These are phyloP conservation scores for Skeletonema potamos DNA, from an alignment of 108 stramenopile genomes.

Conservation along the genomic window DNA sequence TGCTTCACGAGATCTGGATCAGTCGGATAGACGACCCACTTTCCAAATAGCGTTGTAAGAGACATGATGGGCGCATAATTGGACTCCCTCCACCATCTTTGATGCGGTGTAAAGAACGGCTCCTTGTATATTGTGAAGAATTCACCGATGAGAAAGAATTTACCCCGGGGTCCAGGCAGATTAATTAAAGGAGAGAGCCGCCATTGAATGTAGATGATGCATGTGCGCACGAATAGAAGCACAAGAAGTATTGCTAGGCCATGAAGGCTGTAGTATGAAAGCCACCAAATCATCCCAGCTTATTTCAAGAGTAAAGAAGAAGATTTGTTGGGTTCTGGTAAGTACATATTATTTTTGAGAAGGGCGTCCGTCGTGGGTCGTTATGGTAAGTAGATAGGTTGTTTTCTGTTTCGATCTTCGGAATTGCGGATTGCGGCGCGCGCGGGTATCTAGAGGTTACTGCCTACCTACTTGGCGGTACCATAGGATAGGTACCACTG, in stretches of 20 bases:
- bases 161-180: conserved; percentile 19
- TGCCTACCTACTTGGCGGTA: too few relatives aligned
- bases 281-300: background rate
- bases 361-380: too few relatives aligned
- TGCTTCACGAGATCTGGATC: conserved; percentile 27
- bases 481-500: too few relatives aligned
- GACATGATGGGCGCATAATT: conserved; percentile 33
- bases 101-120: conserved; percentile 38
- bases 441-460: too few relatives aligned
- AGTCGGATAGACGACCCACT: conserved; percentile 15
- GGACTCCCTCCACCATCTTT: conserved; percentile 40
- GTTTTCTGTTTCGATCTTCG: too few relatives aligned
- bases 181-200: background rate
- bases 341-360: too few relatives aligned
- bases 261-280: background rate
- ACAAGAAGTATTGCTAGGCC: background rate
- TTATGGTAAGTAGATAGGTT: too few relatives aligned
- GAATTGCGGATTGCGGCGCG: too few relatives aligned
- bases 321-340: too few relatives aligned
- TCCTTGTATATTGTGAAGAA: conserved; percentile 12
- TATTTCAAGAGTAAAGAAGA: too few relatives aligned
- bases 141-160: conserved; percentile 26
- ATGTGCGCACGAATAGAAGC: background rate
- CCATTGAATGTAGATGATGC: background rate
- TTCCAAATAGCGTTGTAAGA: conserved; percentile 35